Evolutionary conservation across 495 filamentous ascomycete species (phyloP).

Genomic region (Hyphodiscus hymeniophilus): DNA sequence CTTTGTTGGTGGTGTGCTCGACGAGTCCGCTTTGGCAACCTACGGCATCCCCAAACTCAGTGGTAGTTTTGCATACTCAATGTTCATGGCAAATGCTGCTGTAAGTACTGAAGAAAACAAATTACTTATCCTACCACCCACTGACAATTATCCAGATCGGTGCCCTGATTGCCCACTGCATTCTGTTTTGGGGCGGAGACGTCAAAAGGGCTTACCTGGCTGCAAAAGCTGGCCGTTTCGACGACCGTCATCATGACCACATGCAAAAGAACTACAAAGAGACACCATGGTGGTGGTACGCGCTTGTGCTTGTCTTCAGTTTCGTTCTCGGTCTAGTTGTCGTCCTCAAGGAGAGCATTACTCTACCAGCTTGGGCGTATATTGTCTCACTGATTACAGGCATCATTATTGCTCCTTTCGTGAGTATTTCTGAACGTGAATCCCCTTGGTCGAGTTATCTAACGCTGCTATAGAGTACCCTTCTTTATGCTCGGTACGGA

Average conservation of each 20-base stretch:
- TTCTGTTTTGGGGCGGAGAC: constrained; percentile 44
- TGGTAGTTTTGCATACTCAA: constrained; percentile 31
- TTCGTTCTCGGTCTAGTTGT: constrained; percentile 28
- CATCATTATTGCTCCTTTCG: constrained; percentile 10
- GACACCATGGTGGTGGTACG: constrained; percentile 46
- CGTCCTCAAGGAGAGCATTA: constrained; percentile 30
- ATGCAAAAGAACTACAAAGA: constrained; percentile 29
- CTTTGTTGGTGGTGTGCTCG: constrained; percentile 30
- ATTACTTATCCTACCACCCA: constrained; percentile 24
- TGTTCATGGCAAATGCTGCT: constrained; percentile 36
- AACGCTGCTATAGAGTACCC: not conserved
- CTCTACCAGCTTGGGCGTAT: constrained; percentile 46
- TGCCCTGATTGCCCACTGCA: constrained; percentile 41
- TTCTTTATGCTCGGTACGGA: constrained; percentile 21
- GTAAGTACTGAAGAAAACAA: constrained; percentile 31
- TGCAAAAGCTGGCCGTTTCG: constrained; percentile 37
- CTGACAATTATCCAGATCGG: constrained; percentile 38
- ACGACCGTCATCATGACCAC: constrained; percentile 22
- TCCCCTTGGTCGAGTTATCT: not conserved
- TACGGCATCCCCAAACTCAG: constrained; percentile 35
- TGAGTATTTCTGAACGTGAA: not conserved
- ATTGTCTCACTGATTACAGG: constrained; percentile 37
- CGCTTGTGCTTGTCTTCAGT: constrained; percentile 35
- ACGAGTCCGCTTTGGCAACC: constrained; percentile 25
- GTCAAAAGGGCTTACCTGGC: constrained; percentile 40